phyloP scores from a whole-genome alignment of 1,284 basidiomycete genomes.

The Rhizopogon hawkerae region DNA sequence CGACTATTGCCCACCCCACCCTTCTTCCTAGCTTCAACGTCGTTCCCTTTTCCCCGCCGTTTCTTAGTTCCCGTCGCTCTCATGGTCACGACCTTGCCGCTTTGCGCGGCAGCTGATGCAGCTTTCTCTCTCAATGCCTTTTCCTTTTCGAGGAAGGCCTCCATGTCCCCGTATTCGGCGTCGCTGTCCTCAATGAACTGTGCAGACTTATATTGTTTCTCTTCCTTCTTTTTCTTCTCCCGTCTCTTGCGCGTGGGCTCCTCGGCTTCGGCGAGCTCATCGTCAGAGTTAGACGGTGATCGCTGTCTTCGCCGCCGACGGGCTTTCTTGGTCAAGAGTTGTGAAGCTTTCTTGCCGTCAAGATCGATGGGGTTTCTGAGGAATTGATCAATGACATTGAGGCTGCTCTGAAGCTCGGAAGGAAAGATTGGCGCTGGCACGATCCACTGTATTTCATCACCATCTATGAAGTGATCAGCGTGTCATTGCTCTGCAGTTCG shows the following conservation, averaged over 20 bases:
- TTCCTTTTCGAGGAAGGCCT: slow-evolving; percentile 74
- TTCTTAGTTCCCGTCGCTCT: slow-evolving; percentile 62
- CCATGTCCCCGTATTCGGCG: slow-evolving; percentile 66
- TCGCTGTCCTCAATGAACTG: slow-evolving; percentile 89
- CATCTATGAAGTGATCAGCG: slow-evolving; percentile 34
- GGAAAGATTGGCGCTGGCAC: slow-evolving; percentile 63
- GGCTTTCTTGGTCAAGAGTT: slow-evolving; percentile 58
- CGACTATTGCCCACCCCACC: slow-evolving; percentile 9
- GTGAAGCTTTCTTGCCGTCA: slow-evolving; percentile 60
- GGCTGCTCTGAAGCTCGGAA: slow-evolving; percentile 51
- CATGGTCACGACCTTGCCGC: slow-evolving; percentile 48
- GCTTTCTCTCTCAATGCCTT: slow-evolving; percentile 44
- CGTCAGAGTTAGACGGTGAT: slow-evolving; percentile 39
- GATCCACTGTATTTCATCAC: slow-evolving; percentile 71
- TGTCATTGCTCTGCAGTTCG: slow-evolving; percentile 4
- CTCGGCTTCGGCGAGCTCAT: slow-evolving; percentile 34
- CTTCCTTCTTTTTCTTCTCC: slow-evolving; percentile 60
- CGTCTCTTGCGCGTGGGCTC: slow-evolving; percentile 39
- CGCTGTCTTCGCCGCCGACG: slow-evolving; percentile 41
- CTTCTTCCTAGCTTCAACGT: slow-evolving; percentile 18
- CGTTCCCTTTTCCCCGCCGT: slow-evolving; percentile 34
- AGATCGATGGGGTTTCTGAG: slow-evolving; percentile 68
- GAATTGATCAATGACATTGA: slow-evolving; percentile 71
- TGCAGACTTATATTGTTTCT: slow-evolving; percentile 74
- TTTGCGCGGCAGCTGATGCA: slow-evolving; percentile 38